Conservation (phyloP, 2,329 filamentous ascomycete species). For the Xylaria sp. region DNA sequence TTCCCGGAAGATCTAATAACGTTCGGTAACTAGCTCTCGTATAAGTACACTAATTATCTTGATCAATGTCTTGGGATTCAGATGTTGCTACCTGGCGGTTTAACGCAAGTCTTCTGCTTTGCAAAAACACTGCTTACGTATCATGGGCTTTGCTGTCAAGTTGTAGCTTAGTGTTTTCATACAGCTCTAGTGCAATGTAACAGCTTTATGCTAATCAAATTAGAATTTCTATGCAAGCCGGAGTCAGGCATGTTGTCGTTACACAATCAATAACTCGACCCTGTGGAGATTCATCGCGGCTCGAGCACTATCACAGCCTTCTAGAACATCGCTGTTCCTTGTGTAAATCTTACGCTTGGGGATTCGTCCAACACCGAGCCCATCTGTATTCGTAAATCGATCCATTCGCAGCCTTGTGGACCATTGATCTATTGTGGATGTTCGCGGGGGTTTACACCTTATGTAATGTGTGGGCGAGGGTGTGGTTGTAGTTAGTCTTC, state of each 20-base stretch:
- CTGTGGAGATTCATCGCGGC: neutral
- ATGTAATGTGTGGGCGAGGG: neutral
- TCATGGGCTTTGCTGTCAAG: neutral
- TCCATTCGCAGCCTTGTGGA: conserved; percentile 21
- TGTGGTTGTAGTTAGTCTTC: neutral
- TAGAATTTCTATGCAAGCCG: neutral
- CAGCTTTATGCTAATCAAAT: neutral
- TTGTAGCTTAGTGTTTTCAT: neutral
- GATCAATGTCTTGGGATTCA: neutral
- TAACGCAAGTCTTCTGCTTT: neutral
- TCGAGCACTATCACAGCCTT: neutral
- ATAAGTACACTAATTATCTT: neutral
- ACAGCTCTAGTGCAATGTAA: neutral
- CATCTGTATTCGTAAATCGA: conserved; percentile 6
- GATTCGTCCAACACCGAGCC: neutral
- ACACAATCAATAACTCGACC: neutral
- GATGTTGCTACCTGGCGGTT: neutral
- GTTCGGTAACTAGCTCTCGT: neutral
- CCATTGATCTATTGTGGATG: neutral
- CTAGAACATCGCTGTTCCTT: conserved; percentile 9
- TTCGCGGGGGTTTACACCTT: neutral
- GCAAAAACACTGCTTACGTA: neutral
- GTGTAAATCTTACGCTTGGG: neutral
- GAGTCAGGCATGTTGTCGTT: neutral
- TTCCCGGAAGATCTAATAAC: neutral